Evolutionary conservation across 2,329 filamentous ascomycete genomes (phyloP), one percentile per base, ranked within the genome.

Genomic region (Epichloe sp.): DNA sequence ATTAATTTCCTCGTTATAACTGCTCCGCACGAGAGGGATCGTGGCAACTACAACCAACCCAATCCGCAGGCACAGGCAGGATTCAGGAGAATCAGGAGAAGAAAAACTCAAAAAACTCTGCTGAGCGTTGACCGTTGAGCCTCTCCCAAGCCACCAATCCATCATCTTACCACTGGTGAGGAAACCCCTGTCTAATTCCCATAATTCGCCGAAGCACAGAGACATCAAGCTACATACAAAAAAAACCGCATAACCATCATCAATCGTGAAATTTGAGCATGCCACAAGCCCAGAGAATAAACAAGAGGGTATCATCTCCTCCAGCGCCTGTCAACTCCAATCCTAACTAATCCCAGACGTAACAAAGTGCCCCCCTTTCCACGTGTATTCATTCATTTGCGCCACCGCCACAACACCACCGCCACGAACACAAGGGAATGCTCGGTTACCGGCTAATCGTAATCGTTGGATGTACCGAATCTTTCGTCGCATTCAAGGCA

Each of bases 291-390:
- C 2, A 5, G 43, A 34, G 19, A 40, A 31, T 43, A 37, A 34
- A 48, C n/a, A 41, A 55, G 14, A 36, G 54, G 56, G 54, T 57
- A 57, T 57, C 56, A 47, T 54, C 52, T 37, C 50, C 52, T 37
- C 50, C 44, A 50, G 50, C 54, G 54, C 53, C 55, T 36, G 42
- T 7, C 17, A 38, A 52, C n/a, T 23, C 48, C 47, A 21, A 47
- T 46, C 26, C 35, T 14, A 34, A n/a, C 5, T 5, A 45, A 45
- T 35, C 5, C 5, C 44, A n/a, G 35, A n/a, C 36, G 23, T 6
- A 35, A 19, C 4, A 38, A 31, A 44, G n/a, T 19, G 14, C 40
- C 48, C 40, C 48, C 6, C n/a, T n/a, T 14, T 49, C 47, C 19
- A 11, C 41, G 11, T 37, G n/a, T 5, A 46, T 12, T 43, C 21